A percentile compares a stretch with the other conserved stretches of the same genome.
Evolutionary conservation across 805 yeast genomes (phyloP).

Genomic region (Yarrowia osloensis): DNA sequence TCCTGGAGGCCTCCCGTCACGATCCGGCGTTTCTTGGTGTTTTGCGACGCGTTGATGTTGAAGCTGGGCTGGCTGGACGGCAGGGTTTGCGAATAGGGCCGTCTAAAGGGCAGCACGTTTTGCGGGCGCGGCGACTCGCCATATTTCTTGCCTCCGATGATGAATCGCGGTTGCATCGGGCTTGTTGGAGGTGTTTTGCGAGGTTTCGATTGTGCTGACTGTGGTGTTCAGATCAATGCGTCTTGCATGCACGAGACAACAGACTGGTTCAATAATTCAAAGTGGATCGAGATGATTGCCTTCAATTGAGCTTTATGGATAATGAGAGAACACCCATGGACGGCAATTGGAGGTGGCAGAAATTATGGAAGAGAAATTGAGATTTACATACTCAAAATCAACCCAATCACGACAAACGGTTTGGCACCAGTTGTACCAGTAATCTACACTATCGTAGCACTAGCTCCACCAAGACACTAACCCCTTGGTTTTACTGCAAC

Average conservation of each 20-base stretch:
- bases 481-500: background rate
- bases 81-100: background rate
- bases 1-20: slow-evolving; percentile 21
- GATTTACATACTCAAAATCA: no score
- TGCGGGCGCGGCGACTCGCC: background rate
- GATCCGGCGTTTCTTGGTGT: background rate
- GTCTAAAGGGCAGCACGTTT: slow-evolving; percentile 2
- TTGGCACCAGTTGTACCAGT: no score
- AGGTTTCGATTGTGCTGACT: no score
- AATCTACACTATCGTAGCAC: no score
- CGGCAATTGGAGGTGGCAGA: no score
- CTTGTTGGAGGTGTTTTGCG: background rate
- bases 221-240: slow-evolving; percentile 5
- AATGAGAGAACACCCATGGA: no score
- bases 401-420: no score
- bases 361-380: no score
- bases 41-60: slow-evolving; percentile 7
- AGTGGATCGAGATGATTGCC: no score
- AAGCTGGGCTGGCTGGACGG: slow-evolving; percentile 4
- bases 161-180: slow-evolving; percentile 17
- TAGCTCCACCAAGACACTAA: background rate
- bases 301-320: no score
- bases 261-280: no score
- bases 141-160: slow-evolving; percentile 10
- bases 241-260: background rate